Conservation (phyloP, 768 basidiomycete species). For the Strobilomyces confusus region DNA sequence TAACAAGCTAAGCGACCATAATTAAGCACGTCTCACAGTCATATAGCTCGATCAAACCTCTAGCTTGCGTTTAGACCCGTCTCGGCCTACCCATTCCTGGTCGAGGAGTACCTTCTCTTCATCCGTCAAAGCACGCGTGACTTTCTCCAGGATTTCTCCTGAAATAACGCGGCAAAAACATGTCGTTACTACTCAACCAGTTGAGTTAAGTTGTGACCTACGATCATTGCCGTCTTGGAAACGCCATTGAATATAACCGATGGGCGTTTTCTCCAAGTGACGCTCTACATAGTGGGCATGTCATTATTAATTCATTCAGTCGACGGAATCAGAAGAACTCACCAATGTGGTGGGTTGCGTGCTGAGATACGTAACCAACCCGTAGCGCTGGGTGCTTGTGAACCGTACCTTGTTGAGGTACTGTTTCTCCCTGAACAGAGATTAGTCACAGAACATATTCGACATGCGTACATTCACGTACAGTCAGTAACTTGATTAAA, state of each 20-base stretch:
- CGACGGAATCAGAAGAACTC: constrained; percentile 18
- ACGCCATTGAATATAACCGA: constrained; percentile 97
- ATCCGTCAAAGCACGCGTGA: constrained; percentile 82
- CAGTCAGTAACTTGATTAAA: constrained; percentile 89
- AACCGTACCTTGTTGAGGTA: constrained; percentile 86
- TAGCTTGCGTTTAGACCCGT: constrained; percentile 85
- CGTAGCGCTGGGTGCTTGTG: constrained; percentile 93
- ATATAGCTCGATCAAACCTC: constrained; percentile 53
- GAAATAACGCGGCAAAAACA: constrained; percentile 12
- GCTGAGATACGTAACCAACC: constrained; percentile 96
- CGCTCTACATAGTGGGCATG: constrained; percentile 57
- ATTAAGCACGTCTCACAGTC: constrained; percentile 9
- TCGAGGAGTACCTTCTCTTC: constrained; percentile 80
- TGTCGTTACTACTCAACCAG: constrained; percentile 6
- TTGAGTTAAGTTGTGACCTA: constrained; percentile 36
- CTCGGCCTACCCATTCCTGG: constrained; percentile 85
- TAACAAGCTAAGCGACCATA: constrained; percentile 51
- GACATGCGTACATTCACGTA: constrained; percentile 31
- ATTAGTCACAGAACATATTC: constrained; percentile 7
- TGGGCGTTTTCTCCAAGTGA: constrained; percentile 94
- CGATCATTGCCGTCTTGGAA: constrained; percentile 99
- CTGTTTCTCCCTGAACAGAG: constrained; percentile 71
- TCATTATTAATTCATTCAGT: constrained; percentile 20
- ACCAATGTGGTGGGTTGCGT: constrained; percentile 96
- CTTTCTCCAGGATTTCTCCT: constrained; percentile 91